These are phyloP conservation scores for Waitea zeae DNA, from an alignment of 1,284 basidiomycete species.

Conservation along the genomic window DNA sequence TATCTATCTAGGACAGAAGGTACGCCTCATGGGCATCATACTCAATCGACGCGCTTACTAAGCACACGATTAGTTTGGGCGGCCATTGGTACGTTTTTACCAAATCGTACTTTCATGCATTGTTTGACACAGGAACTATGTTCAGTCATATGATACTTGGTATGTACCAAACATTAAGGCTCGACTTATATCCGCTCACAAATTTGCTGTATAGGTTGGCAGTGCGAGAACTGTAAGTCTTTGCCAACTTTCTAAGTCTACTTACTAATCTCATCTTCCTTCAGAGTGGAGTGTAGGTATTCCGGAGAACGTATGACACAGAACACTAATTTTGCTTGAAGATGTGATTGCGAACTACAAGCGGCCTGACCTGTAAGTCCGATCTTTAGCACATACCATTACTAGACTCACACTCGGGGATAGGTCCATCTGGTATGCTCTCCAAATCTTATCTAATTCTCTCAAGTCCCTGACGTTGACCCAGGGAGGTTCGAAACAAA, in stretches of 20 bases:
- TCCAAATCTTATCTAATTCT: too few relatives aligned
- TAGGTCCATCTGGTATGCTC: conserved; percentile 61
- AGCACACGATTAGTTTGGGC: conserved; percentile 19
- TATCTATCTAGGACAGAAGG: conserved; percentile 89
- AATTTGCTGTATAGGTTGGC: conserved; percentile 31
- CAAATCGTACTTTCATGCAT: not conserved
- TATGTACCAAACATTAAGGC: conserved; percentile 10
- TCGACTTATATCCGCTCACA: conserved; percentile 1
- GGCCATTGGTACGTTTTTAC: conserved; percentile 20
- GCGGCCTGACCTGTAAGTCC: conserved; percentile 58
- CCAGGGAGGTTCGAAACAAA: conserved; percentile 72
- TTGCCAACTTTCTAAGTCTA: conserved; percentile 1
- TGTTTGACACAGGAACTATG: not conserved
- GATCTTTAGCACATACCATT: too few relatives aligned
- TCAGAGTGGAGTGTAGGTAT: conserved; percentile 49
- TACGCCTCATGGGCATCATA: conserved; percentile 12
- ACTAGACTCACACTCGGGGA: too few relatives aligned
- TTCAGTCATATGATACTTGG: conserved; percentile 41
- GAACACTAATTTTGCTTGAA: conserved; percentile 11
- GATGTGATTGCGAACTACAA: conserved; percentile 50
- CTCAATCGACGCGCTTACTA: not conserved
- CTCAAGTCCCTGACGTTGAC: too few relatives aligned
- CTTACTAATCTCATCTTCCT: conserved; percentile 2
- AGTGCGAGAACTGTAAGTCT: conserved; percentile 56
- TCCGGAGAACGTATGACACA: not conserved